Evolutionary conservation across 176 grass and related monocot genomes (phyloP).

Genomic region (Tillandsia fasciculata): DNA sequence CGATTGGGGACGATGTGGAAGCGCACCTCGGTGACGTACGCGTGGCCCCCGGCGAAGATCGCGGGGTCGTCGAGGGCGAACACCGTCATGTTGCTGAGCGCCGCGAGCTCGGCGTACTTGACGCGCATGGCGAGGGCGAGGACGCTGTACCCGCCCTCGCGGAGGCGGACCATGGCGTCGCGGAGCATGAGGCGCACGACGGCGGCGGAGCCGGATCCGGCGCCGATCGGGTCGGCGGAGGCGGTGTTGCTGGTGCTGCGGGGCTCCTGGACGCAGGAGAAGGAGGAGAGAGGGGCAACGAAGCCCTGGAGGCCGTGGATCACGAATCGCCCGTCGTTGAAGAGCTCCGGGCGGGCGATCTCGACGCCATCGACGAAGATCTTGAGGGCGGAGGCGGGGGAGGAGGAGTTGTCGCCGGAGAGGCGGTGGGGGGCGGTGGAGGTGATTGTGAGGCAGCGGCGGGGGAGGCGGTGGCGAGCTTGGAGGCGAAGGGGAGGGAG

Average conservation of each 20-base stretch:
- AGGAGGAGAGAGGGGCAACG: slow-evolving; percentile 38
- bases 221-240: slow-evolving; percentile 18
- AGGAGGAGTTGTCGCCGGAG: slow-evolving; percentile 24
- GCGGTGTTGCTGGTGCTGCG: slow-evolving; percentile 9
- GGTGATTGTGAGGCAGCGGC: slow-evolving; percentile 49
- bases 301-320: slow-evolving; percentile 52
- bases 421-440: slow-evolving; percentile 23
- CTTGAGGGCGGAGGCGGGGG: slow-evolving; percentile 21
- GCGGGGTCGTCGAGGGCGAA: slow-evolving; percentile 57
- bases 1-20: slow-evolving; percentile 55
- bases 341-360: slow-evolving; percentile 49
- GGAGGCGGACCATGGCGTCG: slow-evolving; percentile 54
- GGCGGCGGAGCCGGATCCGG: slow-evolving; percentile 18
- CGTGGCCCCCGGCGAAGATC: slow-evolving; percentile 56
- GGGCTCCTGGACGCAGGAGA: slow-evolving; percentile 33
- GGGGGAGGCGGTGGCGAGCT: slow-evolving; percentile 38
- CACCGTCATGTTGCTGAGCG: slow-evolving; percentile 49
- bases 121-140: slow-evolving; percentile 58
- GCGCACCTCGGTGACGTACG: slow-evolving; percentile 48
- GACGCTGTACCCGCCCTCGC: slow-evolving; percentile 47
- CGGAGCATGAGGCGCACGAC: slow-evolving; percentile 51
- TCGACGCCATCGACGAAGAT: slow-evolving; percentile 52
- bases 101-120: slow-evolving; percentile 54
- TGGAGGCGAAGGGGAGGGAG: slow-evolving; percentile 22
- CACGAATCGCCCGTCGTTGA: slow-evolving; percentile 63